Evolutionary conservation across 1,284 basidiomycete genomes (phyloP).

Genomic region (Marasmius fiardii): DNA sequence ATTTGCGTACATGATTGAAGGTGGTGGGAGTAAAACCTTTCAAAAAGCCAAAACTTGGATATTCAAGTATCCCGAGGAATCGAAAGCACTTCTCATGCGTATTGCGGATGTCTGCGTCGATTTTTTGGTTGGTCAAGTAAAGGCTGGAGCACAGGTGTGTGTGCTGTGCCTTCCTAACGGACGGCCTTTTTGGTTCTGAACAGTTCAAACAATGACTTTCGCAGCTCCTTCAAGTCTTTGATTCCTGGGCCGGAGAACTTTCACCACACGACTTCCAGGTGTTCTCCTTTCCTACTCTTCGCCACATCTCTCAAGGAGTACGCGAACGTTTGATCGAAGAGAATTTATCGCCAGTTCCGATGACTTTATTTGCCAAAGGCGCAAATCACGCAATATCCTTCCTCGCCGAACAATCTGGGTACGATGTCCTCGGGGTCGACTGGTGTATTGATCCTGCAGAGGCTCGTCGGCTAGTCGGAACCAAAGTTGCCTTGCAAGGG

Average conservation of each 20-base stretch:
- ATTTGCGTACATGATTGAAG: constrained; percentile 96
- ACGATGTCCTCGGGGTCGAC: constrained; percentile 87
- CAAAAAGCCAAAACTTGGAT: constrained; percentile 91
- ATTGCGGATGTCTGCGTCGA: constrained; percentile 86
- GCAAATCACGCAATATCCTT: constrained; percentile 69
- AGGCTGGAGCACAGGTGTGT: constrained; percentile 87
- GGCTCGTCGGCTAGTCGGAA: constrained; percentile 59
- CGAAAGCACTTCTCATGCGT: constrained; percentile 68
- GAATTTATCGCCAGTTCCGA: constrained; percentile 60
- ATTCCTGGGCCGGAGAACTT: constrained; percentile 92
- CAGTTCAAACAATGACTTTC: no score
- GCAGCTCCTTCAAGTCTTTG: constrained; percentile 92
- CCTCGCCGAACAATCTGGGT: constrained; percentile 60
- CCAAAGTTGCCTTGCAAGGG: constrained; percentile 82
- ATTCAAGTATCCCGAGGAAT: constrained; percentile 84
- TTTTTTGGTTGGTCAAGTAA: constrained; percentile 86
- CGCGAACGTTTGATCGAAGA: constrained; percentile 53
- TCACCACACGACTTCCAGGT: constrained; percentile 79
- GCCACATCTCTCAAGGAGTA: constrained; percentile 63
- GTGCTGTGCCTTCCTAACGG: constrained; percentile 9
- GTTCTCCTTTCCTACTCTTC: constrained; percentile 72
- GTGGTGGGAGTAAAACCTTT: constrained; percentile 85
- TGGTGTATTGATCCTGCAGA: constrained; percentile 81
- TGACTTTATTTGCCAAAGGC: constrained; percentile 93
- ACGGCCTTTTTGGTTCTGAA: neutral